Conservation (phyloP, 345 rosid species). For the Cardamine chenopodiifolia region DNA sequence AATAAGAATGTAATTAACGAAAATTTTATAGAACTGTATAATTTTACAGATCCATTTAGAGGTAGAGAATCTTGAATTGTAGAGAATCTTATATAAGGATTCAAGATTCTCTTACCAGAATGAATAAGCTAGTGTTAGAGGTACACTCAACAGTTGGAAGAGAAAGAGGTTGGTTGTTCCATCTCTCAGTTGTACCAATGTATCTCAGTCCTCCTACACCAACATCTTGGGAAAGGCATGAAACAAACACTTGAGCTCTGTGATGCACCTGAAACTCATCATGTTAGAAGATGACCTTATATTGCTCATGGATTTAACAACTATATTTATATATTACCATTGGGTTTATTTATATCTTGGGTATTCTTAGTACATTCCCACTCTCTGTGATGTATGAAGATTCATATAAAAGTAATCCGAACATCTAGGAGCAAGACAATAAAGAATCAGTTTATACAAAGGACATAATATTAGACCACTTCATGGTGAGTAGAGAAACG, state of each 20-base stretch:
- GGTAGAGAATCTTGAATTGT: neutral
- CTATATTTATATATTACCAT: neutral
- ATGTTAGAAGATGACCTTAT: slow-evolving; percentile 16
- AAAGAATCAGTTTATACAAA: neutral
- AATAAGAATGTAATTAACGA: neutral
- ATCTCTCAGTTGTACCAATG: slow-evolving; percentile 69
- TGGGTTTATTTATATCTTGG: slow-evolving; percentile 57
- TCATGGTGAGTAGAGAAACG: slow-evolving; percentile 1
- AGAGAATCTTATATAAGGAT: neutral
- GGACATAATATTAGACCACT: neutral
- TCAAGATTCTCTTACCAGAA: slow-evolving; percentile 58
- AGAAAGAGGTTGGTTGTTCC: slow-evolving; percentile 62
- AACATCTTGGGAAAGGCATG: slow-evolving; percentile 52
- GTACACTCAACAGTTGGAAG: slow-evolving; percentile 62
- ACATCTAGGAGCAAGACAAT: slow-evolving; percentile 59
- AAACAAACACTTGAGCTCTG: slow-evolving; percentile 80
- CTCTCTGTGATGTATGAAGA: slow-evolving; percentile 53
- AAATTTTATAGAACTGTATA: neutral
- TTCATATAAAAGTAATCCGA: slow-evolving; percentile 76
- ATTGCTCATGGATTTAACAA: neutral
- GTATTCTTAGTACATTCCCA: slow-evolving; percentile 57
- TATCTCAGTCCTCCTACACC: slow-evolving; percentile 49
- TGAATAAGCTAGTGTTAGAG: slow-evolving; percentile 58
- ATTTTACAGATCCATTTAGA: neutral
- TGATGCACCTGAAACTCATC: slow-evolving; percentile 72